Conservation (phyloP, 148 eudicot genomes). For the Rhododendron ovatum region DNA sequence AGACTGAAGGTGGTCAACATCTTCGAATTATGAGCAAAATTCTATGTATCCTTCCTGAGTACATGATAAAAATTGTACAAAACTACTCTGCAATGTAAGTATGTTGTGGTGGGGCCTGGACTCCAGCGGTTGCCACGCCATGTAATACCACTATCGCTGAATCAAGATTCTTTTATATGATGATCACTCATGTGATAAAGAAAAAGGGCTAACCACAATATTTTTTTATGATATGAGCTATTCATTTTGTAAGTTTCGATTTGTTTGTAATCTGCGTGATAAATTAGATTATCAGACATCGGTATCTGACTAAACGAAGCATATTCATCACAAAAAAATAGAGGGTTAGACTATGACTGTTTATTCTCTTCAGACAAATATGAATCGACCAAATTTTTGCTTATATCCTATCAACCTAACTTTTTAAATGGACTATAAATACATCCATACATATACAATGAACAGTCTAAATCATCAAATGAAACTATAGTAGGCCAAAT, state of each 20-base stretch:
- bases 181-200: too few species aligned
- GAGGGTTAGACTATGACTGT: neutral
- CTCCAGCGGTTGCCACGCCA: too few species aligned
- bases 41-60: neutral
- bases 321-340: neutral
- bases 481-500: neutral
- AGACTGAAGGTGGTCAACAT: neutral
- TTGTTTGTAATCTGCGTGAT: neutral
- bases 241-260: neutral
- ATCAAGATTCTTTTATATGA: too few species aligned
- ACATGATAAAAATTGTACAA: neutral
- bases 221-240: neutral
- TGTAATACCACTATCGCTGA: too few species aligned
- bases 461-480: neutral
- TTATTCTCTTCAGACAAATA: neutral
- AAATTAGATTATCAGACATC: neutral
- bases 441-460: neutral
- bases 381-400: neutral
- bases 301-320: too few species aligned
- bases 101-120: too few species aligned
- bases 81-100: too few species aligned
- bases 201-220: neutral
- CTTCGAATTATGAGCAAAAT: neutral
- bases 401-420: neutral
- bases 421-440: neutral